These are phyloP conservation scores for Hypoxylon sp. DNA, from an alignment of 2,329 filamentous ascomycete species.

Conservation along the genomic window DNA sequence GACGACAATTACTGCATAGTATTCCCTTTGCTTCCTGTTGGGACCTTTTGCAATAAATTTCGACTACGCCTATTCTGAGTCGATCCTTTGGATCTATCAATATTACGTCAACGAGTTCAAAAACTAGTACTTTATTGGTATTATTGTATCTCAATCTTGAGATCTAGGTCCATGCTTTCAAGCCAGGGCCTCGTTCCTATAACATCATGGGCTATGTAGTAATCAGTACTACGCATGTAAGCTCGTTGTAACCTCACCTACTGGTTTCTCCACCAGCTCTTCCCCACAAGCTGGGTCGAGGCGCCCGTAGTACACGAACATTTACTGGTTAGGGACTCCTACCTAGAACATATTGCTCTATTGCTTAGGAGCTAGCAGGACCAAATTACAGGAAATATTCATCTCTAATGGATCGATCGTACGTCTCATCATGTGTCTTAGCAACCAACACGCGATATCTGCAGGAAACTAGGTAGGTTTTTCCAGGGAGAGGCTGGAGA, in stretches of 20 bases:
- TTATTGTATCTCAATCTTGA: neutral
- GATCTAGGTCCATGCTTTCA: conserved; percentile 22
- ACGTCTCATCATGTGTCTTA: conserved; percentile 21
- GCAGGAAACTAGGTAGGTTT: conserved; percentile 26
- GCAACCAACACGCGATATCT: conserved; percentile 22
- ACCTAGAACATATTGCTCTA: conserved; percentile 16
- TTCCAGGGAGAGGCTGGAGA: conserved; percentile 18
- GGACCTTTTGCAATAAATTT: neutral
- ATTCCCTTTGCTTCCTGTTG: neutral
- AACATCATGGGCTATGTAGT: conserved; percentile 15
- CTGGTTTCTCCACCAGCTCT: conserved; percentile 35
- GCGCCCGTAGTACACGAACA: conserved; percentile 24
- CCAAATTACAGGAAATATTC: conserved; percentile 14
- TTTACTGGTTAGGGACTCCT: conserved; percentile 21
- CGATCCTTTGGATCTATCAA: conserved; percentile 2
- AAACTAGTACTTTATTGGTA: neutral
- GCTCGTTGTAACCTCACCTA: conserved; percentile 36
- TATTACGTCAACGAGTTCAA: neutral
- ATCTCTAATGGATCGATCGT: conserved; percentile 21
- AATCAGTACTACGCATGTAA: conserved; percentile 30
- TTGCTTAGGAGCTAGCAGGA: conserved; percentile 7
- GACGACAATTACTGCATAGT: neutral
- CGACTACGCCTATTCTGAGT: neutral
- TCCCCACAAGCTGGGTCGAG: conserved; percentile 39
- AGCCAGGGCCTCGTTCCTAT: conserved; percentile 21